Base-by-base conservation (phyloP, 139 green algal genomes). In the Chlorella sp. region DNA sequence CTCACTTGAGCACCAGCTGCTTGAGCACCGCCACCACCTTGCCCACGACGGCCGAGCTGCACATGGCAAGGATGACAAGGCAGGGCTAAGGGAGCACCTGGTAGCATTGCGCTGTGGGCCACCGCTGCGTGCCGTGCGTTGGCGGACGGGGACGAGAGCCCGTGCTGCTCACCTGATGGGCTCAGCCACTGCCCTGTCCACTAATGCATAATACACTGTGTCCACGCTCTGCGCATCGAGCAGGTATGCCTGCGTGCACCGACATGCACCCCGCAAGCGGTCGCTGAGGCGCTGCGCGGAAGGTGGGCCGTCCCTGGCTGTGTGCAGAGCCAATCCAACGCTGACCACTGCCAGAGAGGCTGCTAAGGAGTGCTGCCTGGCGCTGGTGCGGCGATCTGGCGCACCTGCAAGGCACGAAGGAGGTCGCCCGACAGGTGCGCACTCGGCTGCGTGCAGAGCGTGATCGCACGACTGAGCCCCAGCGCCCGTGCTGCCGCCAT, bases 121-220 rank as follows among this genome's bases (percentile, higher is more conserved):
- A n/a, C n/a, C n/a, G n/a, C n/a, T n/a, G n/a, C n/a, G n/a, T n/a
- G n/a, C n/a, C n/a, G n/a, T n/a, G n/a, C n/a, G n/a, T n/a, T n/a
- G n/a, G n/a, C n/a, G n/a, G n/a, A n/a, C n/a, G n/a, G n/a, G n/a
- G n/a, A n/a, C n/a, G n/a, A n/a, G n/a, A n/a, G n/a, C n/a, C n/a
- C n/a, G n/a, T n/a, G n/a, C n/a, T n/a, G 22, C 31, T 49, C 59
- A 74, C 74, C 74, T 79, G 17, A 74, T 6, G 4, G 74, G 74
- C 60, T 79, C 67, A 1, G 74, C 30, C 14, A 34, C 70, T 1
- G 74, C 74, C 0, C 74, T 35, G 35, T n/a, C 35, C 51, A 79
- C 32, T 0, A 79, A 59, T 17, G 65, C 67, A 10, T 70, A 33
- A 31, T 79, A 79, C 23, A 79, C 74, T 3, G 50, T 35, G 31